Conservation (phyloP, 192 early-diverging fungal species). For the Chytriomyces sp. region DNA sequence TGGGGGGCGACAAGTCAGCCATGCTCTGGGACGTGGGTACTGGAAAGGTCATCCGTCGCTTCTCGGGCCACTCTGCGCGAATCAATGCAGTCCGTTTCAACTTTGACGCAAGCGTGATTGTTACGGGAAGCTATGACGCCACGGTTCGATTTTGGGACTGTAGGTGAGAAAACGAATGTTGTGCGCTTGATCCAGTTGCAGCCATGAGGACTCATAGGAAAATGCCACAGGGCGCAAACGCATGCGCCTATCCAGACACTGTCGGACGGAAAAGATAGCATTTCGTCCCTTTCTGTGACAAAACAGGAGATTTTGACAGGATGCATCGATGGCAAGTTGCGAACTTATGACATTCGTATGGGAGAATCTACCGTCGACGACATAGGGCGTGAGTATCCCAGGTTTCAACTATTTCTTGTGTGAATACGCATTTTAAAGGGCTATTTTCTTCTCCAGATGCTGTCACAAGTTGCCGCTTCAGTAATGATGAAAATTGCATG, state of each 20-base stretch:
- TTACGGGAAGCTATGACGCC: slow-evolving; percentile 80
- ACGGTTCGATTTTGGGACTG: slow-evolving; percentile 81
- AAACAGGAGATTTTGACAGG: slow-evolving; percentile 75
- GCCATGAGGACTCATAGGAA: no score
- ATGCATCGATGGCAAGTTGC: slow-evolving; percentile 81
- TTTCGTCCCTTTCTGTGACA: slow-evolving; percentile 74
- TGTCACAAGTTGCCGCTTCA: slow-evolving; percentile 72
- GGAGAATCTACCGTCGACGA: slow-evolving; percentile 70
- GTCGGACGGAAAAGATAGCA: slow-evolving; percentile 82
- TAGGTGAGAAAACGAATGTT: slow-evolving; percentile 49
- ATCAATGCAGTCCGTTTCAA: slow-evolving; percentile 87
- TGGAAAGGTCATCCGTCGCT: slow-evolving; percentile 71
- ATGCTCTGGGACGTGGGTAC: slow-evolving; percentile 86
- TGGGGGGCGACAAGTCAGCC: slow-evolving; percentile 79
- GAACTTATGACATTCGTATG: slow-evolving; percentile 84
- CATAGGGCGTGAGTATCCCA: slow-evolving; percentile 62
- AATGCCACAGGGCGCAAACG: slow-evolving; percentile 27
- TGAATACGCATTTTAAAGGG: slow-evolving; percentile 7
- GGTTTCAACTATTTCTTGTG: background rate
- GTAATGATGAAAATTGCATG: slow-evolving; percentile 72
- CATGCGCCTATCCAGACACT: slow-evolving; percentile 77
- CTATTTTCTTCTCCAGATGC: slow-evolving; percentile 51
- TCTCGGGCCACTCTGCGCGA: slow-evolving; percentile 78
- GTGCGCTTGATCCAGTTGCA: background rate
- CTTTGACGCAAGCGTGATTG: slow-evolving; percentile 71